Evolutionary conservation across 441 rosid species (phyloP).

Genomic region (Omphalea diandra): DNA sequence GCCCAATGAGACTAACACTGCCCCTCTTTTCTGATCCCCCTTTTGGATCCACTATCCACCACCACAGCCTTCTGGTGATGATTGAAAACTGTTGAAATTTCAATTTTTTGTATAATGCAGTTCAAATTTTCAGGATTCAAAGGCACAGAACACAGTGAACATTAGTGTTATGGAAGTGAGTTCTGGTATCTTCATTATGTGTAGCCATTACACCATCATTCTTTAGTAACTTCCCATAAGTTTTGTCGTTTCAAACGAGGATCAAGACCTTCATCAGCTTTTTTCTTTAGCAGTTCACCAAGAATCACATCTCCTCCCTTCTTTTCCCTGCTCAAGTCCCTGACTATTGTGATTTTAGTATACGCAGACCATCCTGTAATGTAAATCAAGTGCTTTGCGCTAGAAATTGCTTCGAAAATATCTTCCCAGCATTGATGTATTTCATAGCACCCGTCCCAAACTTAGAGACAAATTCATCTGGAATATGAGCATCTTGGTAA

Average conservation of each 20-base stretch:
- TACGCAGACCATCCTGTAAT: constrained; percentile 98
- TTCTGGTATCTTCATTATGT: constrained; percentile 83
- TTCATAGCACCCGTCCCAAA: constrained; percentile 21
- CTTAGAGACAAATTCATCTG: constrained; percentile 23
- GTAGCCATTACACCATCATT: constrained; percentile 93
- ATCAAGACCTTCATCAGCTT: constrained; percentile 77
- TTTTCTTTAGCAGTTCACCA: constrained; percentile 88
- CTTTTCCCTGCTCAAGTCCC: constrained; percentile 72
- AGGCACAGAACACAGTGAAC: constrained; percentile 92
- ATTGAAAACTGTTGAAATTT: constrained; percentile 80
- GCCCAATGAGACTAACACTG: constrained; percentile 85
- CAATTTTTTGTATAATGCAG: constrained; percentile 64
- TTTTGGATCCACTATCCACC: constrained; percentile 63
- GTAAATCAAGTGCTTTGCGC: constrained; percentile 74
- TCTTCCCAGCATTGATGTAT: constrained; percentile 47
- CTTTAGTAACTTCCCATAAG: constrained; percentile 68
- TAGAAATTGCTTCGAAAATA: constrained; percentile 70
- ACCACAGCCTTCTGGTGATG: constrained; percentile 92
- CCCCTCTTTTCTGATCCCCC: constrained; percentile 52
- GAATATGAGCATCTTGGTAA: constrained; percentile 44
- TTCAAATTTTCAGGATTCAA: constrained; percentile 85
- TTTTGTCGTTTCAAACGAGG: constrained; percentile 92
- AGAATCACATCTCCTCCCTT: constrained; percentile 62
- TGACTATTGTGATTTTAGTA: constrained; percentile 64
- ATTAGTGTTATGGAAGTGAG: constrained; percentile 50